phyloP scores from a whole-genome alignment of 768 basidiomycete genomes.

The Kwoniella dendrophila region DNA sequence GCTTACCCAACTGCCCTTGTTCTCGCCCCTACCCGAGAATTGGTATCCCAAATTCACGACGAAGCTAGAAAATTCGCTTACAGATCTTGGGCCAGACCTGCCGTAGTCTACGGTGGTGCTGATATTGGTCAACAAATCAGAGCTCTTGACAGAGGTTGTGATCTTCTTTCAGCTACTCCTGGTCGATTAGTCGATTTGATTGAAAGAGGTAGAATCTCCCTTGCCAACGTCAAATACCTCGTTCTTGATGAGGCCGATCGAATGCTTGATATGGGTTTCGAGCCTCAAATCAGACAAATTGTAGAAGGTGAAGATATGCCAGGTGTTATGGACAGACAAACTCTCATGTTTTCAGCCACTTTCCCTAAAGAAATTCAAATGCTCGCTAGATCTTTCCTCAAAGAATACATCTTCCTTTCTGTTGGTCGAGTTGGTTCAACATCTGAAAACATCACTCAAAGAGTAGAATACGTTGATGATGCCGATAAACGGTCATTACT shows the following conservation, averaged over 20 bases:
- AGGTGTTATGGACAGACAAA: conserved; percentile 84
- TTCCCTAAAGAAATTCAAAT: conserved; percentile 96
- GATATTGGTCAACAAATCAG: conserved; percentile 96
- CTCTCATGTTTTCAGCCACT: conserved; percentile 99
- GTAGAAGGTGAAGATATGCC: conserved; percentile 99
- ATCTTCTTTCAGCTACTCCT: conserved; percentile 93
- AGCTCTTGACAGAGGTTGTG: conserved; percentile 92
- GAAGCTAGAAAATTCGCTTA: conserved; percentile 99
- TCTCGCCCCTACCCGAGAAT: conserved; percentile 95
- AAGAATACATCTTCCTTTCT: conserved; percentile 95
- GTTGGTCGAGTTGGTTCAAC: conserved; percentile 98
- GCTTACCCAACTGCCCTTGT: conserved; percentile 97
- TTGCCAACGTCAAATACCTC: conserved; percentile 94
- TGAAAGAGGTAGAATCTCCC: conserved; percentile 93
- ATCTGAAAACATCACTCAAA: conserved; percentile 99
- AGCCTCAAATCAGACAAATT: conserved; percentile 97
- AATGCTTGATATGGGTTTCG: conserved; percentile 99
- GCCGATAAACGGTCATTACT: conserved; percentile 93
- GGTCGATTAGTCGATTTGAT: conserved; percentile 97
- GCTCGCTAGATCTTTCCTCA: conserved; percentile 54
- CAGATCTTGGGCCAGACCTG: conserved; percentile 98
- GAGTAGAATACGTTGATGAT: conserved; percentile 98
- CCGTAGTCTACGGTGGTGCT: conserved; percentile 98
- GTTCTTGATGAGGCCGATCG: conserved; percentile 99
- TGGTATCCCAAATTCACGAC: conserved; percentile 98